Evolutionary conservation across 2,329 filamentous ascomycete genomes (phyloP).

Genomic region (Ceratocystis papillata): DNA sequence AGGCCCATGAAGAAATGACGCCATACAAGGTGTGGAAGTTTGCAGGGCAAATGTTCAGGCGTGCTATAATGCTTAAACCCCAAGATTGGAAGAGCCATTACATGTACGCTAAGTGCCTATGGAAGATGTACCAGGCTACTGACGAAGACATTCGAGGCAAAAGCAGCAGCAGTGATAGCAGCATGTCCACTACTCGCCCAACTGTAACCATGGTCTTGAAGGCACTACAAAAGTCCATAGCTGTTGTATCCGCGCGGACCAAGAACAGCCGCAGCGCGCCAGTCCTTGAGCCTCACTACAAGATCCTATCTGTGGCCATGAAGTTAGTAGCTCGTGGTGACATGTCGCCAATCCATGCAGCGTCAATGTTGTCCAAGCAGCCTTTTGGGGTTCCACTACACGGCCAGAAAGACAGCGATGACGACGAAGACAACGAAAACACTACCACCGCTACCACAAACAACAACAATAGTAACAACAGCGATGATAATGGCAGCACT

Average conservation of each 20-base stretch:
- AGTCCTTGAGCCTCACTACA: slow-evolving; percentile 85
- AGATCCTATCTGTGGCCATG: slow-evolving; percentile 69
- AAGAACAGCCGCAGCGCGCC: slow-evolving; percentile 57
- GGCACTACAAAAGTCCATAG: slow-evolving; percentile 42
- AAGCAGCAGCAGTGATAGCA: slow-evolving; percentile 18
- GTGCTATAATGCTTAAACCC: slow-evolving; percentile 44
- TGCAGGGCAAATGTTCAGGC: slow-evolving; percentile 45
- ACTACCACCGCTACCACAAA: no score
- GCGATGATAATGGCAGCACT: slow-evolving; percentile 1
- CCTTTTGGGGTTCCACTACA: slow-evolving; percentile 37
- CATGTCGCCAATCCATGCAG: slow-evolving; percentile 39
- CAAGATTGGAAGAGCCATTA: slow-evolving; percentile 51
- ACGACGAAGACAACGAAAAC: slow-evolving; percentile 36
- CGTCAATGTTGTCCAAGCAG: slow-evolving; percentile 45
- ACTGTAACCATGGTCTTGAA: slow-evolving; percentile 37
- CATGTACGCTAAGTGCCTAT: slow-evolving; percentile 52
- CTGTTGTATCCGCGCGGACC: slow-evolving; percentile 41
- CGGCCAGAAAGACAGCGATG: slow-evolving; percentile 12
- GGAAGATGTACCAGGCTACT: slow-evolving; percentile 50
- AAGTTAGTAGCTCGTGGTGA: slow-evolving; percentile 58
- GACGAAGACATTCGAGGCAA: slow-evolving; percentile 35
- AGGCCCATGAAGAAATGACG: slow-evolving; percentile 46
- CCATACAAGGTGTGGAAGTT: slow-evolving; percentile 53
- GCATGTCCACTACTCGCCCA: slow-evolving; percentile 28
- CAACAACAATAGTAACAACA: slow-evolving; percentile 29